phyloP scores from a whole-genome alignment of 2,329 filamentous ascomycete species.

The Neofusicoccum umdonicola region DNA sequence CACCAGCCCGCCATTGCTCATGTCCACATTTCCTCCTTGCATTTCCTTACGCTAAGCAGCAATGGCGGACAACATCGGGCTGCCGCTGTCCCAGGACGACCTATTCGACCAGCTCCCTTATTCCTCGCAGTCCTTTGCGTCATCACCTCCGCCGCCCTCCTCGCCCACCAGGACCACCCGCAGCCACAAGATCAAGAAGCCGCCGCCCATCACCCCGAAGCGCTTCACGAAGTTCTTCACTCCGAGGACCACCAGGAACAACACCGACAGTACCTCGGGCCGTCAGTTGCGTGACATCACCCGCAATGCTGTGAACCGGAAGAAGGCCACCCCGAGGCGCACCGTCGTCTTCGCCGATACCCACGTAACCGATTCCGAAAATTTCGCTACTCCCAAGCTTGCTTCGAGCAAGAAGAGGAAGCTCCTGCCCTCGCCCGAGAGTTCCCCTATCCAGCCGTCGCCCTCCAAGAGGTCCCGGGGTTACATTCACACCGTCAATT shows the following conservation, averaged over 20 bases:
- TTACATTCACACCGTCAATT: constrained; percentile 23
- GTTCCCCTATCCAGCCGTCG: constrained; percentile 41
- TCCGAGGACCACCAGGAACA: constrained; percentile 30
- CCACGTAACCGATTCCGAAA: constrained; percentile 23
- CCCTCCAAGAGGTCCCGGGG: constrained; percentile 37
- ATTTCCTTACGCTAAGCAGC: constrained; percentile 10
- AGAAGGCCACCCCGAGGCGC: constrained; percentile 34
- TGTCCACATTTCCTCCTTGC: constrained; percentile 9
- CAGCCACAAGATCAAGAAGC: constrained; percentile 41
- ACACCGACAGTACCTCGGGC: constrained; percentile 29
- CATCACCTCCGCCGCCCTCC: constrained; percentile 34
- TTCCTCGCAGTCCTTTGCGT: constrained; percentile 24
- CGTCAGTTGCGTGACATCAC: constrained; percentile 52
- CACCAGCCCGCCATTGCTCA: constrained; percentile 4
- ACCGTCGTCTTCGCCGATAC: constrained; percentile 40
- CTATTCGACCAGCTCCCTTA: background rate
- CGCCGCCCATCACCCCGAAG: constrained; percentile 52
- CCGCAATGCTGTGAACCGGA: constrained; percentile 44
- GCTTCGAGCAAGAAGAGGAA: constrained; percentile 35
- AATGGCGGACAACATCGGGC: constrained; percentile 5
- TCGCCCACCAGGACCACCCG: constrained; percentile 24
- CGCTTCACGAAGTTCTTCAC: constrained; percentile 54
- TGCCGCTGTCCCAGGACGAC: constrained; percentile 10
- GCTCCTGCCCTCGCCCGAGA: constrained; percentile 41
- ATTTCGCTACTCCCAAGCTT: constrained; percentile 32